Base-by-base conservation (phyloP, 352 stramenopile genomes). In the Pythium coloratum region DNA sequence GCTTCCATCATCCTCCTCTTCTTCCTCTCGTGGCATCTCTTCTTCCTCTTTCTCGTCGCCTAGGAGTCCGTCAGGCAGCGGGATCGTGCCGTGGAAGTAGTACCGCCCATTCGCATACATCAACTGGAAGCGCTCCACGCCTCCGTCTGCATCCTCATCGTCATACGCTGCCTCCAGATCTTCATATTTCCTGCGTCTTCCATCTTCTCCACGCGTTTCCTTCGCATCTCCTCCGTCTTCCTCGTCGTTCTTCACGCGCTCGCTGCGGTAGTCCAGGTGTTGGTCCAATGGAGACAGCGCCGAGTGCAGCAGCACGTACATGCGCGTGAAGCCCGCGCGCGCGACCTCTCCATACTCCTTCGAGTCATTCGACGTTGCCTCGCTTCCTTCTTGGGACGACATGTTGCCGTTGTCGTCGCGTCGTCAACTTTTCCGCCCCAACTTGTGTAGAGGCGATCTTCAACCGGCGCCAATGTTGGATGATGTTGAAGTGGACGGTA, bases 281-380 rank as follows among this genome's bases (percentile, higher is more conserved):
- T 67, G 72, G 58, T 84, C 76, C 2, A 75, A 26, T 10, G 72
- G 66, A 3, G 68, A 74, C 55, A 69, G 50, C 2, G 57, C 12
- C 53, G 75, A 78, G 62, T 74, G 55, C 24, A 66, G 71, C 6
- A 91, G 69, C 40, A 87, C 76, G 36, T 91, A 91, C 82, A 88
- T 89, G 54, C 82, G 80, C 47, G 77, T 77, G 59, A 89, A 89
- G 3, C 82, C 82, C 2, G 74, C 74, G 30, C 78, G 80, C 16
- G 77, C 78, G 0, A 89, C 78, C 4, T 70, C 64, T 6, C 82
- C 78, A 63, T 84, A 87, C 26, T 80, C 69, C 16, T 80, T 73
- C 60, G 82, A 91, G 64, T 88, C 75, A 34, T 75, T 78, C 1
- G 82, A 91, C 40, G 82, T 88, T 63, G 65, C 49, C 55, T 51